Percentiles rank a stretch among this genome's conserved stretches.
phyloP scores from a whole-genome alignment of 441 rosid species.

The Mallotus repandus region DNA sequence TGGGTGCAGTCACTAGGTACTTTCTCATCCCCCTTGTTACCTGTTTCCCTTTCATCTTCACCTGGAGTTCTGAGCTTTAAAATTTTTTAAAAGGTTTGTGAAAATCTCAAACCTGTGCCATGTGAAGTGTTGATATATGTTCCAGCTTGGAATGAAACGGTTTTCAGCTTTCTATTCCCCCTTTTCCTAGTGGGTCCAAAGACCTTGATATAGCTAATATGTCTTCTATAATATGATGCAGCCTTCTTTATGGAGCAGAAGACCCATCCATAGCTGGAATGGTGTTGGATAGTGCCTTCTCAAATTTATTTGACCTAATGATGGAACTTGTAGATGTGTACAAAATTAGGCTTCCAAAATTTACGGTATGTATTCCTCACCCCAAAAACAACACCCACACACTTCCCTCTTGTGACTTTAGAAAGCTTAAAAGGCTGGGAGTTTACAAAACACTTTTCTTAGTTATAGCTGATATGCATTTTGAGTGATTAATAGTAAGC shows the following conservation, averaged over 20 bases:
- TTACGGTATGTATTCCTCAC: slow-evolving; percentile 53
- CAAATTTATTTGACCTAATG: slow-evolving; percentile 90
- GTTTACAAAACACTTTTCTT: no score
- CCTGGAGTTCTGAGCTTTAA: not conserved
- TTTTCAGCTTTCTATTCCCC: slow-evolving; percentile 16
- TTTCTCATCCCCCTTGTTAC: slow-evolving; percentile 22
- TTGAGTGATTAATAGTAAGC: no score
- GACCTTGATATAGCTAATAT: slow-evolving; percentile 2
- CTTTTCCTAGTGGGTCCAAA: not conserved
- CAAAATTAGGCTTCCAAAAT: slow-evolving; percentile 94
- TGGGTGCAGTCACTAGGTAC: slow-evolving; percentile 99
- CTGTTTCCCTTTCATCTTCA: slow-evolving; percentile 12
- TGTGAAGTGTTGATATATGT: slow-evolving; percentile 12
- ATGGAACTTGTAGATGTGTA: slow-evolving; percentile 95
- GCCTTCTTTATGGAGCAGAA: slow-evolving; percentile 97
- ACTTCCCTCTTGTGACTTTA: not conserved
- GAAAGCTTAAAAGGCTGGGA: not conserved
- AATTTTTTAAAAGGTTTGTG: slow-evolving; percentile 16
- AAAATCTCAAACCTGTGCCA: slow-evolving; percentile 16
- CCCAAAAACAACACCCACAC: no score
- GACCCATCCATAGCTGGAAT: slow-evolving; percentile 96
- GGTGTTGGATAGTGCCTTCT: slow-evolving; percentile 97
- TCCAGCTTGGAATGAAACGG: slow-evolving; percentile 10
- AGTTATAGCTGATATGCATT: no score
- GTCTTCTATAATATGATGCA: slow-evolving; percentile 40